phyloP scores from a whole-genome alignment of 768 basidiomycete species.

The Phylloporus arenicola region DNA sequence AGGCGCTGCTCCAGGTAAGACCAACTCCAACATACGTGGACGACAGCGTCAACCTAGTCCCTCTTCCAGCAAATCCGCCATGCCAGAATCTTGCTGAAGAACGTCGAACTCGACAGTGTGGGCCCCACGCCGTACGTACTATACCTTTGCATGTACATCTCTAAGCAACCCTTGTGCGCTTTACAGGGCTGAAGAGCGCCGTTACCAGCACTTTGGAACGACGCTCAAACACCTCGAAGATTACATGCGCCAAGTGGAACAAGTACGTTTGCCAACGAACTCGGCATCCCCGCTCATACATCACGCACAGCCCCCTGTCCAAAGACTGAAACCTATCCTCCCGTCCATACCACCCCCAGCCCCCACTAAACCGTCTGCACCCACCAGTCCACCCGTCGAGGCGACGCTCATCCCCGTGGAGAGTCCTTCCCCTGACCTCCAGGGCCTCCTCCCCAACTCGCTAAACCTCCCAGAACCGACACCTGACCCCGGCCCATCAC shows the following conservation, averaged over 20 bases:
- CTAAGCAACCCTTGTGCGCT: neutral
- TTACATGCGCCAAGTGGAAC: constrained; percentile 46
- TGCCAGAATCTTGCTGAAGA: constrained; percentile 52
- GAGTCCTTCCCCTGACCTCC: constrained; percentile 10
- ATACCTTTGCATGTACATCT: neutral
- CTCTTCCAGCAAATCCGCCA: constrained; percentile 43
- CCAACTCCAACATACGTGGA: neutral
- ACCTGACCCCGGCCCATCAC: neutral
- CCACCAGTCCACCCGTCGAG: constrained; percentile 12
- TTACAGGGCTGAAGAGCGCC: constrained; percentile 38
- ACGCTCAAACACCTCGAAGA: constrained; percentile 54
- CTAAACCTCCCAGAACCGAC: constrained; percentile 12
- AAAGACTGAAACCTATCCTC: constrained; percentile 46
- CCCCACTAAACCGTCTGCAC: neutral
- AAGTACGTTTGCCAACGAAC: constrained; percentile 33
- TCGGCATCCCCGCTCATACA: neutral
- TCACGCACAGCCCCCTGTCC: constrained; percentile 35
- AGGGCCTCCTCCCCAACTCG: constrained; percentile 39
- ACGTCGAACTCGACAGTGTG: constrained; percentile 48
- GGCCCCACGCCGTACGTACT: constrained; percentile 40
- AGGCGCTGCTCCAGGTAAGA: constrained; percentile 52
- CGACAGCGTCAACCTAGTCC: neutral
- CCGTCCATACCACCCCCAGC: constrained; percentile 46
- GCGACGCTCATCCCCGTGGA: constrained; percentile 24
- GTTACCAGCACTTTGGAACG: constrained; percentile 41